phyloP scores from a whole-genome alignment of 768 basidiomycete species.

The Suillus placidus region DNA sequence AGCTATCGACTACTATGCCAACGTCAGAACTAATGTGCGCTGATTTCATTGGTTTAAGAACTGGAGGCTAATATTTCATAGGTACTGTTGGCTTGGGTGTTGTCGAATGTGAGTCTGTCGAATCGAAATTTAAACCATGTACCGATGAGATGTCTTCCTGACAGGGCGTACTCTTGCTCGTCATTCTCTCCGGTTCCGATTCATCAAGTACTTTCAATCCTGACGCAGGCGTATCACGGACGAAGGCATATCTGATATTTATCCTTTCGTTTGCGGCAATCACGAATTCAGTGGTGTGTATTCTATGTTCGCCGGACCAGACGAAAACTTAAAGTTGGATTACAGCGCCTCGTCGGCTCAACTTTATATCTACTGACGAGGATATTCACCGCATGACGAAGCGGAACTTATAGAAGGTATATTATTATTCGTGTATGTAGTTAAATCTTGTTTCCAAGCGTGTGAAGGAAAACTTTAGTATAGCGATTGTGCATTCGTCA shows the following conservation, averaged over 20 bases:
- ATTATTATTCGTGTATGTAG: neutral
- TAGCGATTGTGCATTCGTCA: neutral
- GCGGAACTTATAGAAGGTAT: constrained; percentile 6
- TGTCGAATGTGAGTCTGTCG: constrained; percentile 67
- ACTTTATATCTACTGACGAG: constrained; percentile 55
- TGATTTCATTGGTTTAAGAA: neutral
- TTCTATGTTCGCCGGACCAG: neutral
- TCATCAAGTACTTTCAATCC: constrained; percentile 62
- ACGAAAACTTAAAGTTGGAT: constrained; percentile 7
- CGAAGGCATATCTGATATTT: constrained; percentile 78
- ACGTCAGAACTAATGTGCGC: constrained; percentile 77
- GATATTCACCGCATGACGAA: constrained; percentile 50
- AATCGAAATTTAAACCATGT: neutral
- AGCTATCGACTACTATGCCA: constrained; percentile 86
- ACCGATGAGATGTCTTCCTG: neutral
- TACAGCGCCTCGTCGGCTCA: constrained; percentile 60
- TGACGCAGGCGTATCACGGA: constrained; percentile 50
- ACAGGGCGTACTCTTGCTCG: constrained; percentile 69
- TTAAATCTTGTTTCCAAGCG: neutral
- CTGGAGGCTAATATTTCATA: constrained; percentile 22
- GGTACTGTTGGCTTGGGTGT: constrained; percentile 78
- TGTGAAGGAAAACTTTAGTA: neutral
- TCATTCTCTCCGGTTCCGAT: constrained; percentile 64
- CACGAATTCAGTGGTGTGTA: constrained; percentile 61
- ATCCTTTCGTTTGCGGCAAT: constrained; percentile 82